Evolutionary conservation across 257 asterid genomes (phyloP).

Genomic region (Nicotiana benthamiana): DNA sequence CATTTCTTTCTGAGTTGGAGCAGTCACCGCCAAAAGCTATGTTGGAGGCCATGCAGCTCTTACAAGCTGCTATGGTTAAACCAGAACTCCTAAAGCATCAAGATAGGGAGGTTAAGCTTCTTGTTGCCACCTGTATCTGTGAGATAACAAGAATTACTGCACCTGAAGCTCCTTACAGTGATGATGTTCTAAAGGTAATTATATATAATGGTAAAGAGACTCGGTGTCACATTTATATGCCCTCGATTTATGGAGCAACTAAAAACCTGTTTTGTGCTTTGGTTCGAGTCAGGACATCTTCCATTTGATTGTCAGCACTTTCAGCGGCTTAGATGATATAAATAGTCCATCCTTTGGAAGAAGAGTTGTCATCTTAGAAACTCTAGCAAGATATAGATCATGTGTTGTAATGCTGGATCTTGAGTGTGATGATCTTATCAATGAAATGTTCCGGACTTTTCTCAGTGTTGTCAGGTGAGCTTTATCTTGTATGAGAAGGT

Average conservation of each 20-base stretch:
- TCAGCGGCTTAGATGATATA: conserved; percentile 76
- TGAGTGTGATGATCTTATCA: conserved; percentile 88
- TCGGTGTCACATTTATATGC: background rate
- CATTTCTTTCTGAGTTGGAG: conserved; percentile 76
- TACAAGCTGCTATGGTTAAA: conserved; percentile 63
- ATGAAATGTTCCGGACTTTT: conserved; percentile 78
- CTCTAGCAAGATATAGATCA: conserved; percentile 89
- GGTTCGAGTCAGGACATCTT: conserved; percentile 68
- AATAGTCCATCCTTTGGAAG: conserved; percentile 73
- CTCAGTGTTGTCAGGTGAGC: conserved; percentile 70
- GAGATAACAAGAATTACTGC: conserved; percentile 98
- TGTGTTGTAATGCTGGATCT: conserved; percentile 98
- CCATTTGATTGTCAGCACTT: conserved; percentile 80
- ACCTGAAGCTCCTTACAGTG: conserved; percentile 90
- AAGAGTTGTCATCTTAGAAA: conserved; percentile 90
- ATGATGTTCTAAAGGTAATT: conserved; percentile 74
- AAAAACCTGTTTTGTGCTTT: conserved; percentile 14
- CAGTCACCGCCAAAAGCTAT: conserved; percentile 76
- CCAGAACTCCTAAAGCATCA: conserved; percentile 90
- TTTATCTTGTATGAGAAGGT: conserved; percentile 5
- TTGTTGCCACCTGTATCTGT: conserved; percentile 89
- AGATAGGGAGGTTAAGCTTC: conserved; percentile 85
- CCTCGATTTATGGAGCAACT: background rate
- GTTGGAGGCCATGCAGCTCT: conserved; percentile 77
- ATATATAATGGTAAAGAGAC: background rate